Conservation (phyloP, 345 rosid species). For the Sisymbrium irio region DNA sequence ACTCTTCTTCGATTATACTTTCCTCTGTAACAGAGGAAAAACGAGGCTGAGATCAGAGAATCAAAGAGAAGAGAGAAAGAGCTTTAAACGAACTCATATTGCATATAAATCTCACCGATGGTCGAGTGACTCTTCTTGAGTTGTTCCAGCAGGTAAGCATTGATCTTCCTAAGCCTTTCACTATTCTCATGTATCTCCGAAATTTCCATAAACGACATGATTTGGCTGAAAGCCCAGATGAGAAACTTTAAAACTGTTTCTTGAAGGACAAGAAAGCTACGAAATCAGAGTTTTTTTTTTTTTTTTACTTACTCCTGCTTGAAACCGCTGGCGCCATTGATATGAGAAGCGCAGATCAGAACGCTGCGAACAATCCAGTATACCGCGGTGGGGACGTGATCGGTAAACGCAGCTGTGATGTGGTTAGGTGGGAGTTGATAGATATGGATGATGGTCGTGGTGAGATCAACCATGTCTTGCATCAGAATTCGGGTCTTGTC, state of each 20-base stretch:
- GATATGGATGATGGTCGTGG: conserved; percentile 53
- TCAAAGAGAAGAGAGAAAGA: neutral
- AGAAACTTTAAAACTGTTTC: neutral
- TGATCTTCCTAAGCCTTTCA: conserved; percentile 52
- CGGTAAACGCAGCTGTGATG: conserved; percentile 43
- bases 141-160: conserved; percentile 38
- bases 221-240: conserved; percentile 40
- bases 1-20: conserved; percentile 32
- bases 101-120: conserved; percentile 41
- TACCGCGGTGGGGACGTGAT: conserved; percentile 66
- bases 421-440: conserved; percentile 62
- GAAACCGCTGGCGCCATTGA: conserved; percentile 51
- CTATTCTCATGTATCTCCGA: conserved; percentile 69
- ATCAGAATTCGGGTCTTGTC: conserved; percentile 51
- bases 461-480: conserved; percentile 59
- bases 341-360: conserved; percentile 61
- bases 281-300: neutral
- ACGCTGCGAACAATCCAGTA: conserved; percentile 79
- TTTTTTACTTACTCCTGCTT: conserved; percentile 51
- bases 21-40: conserved; percentile 29
- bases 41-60: conserved; percentile 6
- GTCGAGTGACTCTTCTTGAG: conserved; percentile 34
- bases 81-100: neutral
- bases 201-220: conserved; percentile 54
- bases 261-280: conserved; percentile 10